Evolutionary conservation across 2,329 filamentous ascomycete species (phyloP).

Genomic region (Berkeleyomyces rouxiae): DNA sequence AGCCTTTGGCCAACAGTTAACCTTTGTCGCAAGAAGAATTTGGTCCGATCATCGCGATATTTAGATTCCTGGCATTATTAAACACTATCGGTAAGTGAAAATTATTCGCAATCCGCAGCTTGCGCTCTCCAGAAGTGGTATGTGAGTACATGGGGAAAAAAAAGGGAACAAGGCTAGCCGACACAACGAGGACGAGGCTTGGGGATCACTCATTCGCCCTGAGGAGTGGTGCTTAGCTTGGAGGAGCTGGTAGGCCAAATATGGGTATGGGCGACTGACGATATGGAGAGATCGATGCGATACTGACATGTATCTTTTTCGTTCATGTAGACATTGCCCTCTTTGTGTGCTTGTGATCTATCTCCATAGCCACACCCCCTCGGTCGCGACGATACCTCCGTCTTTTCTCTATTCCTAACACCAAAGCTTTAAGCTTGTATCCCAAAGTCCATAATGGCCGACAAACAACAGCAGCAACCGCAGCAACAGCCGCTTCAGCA

Average conservation of each 20-base stretch:
- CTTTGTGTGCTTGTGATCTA: neutral
- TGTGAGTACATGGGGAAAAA: neutral
- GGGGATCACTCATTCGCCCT: neutral
- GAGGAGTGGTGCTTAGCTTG: no score
- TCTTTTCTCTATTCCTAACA: neutral
- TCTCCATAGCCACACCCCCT: neutral
- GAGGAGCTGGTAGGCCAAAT: no score
- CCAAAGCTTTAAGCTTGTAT: neutral
- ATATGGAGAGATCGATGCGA: neutral
- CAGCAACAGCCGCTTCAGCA: neutral
- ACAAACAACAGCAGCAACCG: constrained; percentile 28
- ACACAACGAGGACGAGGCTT: neutral
- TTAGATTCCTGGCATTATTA: neutral
- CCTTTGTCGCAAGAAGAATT: neutral
- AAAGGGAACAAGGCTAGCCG: neutral
- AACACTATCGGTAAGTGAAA: neutral
- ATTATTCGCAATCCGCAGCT: neutral
- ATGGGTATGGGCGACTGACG: neutral
- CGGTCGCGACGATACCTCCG: neutral
- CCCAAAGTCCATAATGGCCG: constrained; percentile 17
- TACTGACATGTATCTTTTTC: neutral
- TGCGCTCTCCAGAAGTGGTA: neutral
- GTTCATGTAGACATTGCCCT: neutral
- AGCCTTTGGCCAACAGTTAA: neutral
- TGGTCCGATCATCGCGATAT: neutral